A percentile compares a stretch with the other conserved stretches of the same genome.
Conservation (phyloP, 108 stramenopile genomes). For the Cyclostephanos tholiformis region DNA sequence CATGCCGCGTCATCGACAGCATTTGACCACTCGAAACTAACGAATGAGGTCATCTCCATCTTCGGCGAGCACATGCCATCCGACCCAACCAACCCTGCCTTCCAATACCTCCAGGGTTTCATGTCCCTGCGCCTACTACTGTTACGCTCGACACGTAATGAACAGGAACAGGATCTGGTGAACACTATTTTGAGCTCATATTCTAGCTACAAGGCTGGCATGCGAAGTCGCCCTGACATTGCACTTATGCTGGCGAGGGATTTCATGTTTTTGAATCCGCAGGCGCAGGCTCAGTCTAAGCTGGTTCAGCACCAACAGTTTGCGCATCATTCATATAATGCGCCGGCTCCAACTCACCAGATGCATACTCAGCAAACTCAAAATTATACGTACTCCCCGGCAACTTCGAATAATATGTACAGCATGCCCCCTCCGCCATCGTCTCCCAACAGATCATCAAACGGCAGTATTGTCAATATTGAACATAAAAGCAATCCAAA, state of each 20-base stretch:
- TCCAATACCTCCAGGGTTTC: conserved; percentile 76
- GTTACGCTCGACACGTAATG: conserved; percentile 53
- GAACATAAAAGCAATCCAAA: conserved; percentile 1
- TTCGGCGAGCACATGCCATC: conserved; percentile 89
- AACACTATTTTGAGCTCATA: conserved; percentile 80
- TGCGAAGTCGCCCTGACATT: conserved; percentile 69
- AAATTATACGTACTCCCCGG: neutral
- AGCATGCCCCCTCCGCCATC: neutral
- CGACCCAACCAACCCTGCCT: conserved; percentile 68
- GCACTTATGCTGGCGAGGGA: conserved; percentile 86
- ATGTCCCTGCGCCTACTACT: conserved; percentile 82
- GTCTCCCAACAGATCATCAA: neutral
- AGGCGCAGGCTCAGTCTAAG: conserved; percentile 18
- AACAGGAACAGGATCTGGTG: conserved; percentile 72
- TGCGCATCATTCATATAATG: neutral
- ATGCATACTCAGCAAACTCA: neutral
- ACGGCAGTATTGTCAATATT: neutral
- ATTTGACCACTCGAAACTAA: conserved; percentile 19
- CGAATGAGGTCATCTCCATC: conserved; percentile 74
- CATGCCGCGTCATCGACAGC: neutral
- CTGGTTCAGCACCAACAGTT: conserved; percentile 7
- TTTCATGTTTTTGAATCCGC: conserved; percentile 80
- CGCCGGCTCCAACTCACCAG: neutral
- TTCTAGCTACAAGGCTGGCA: conserved; percentile 73
- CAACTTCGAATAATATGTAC: neutral